These are phyloP conservation scores for Dendrocalamus latiflorus DNA, from an alignment of 202 grass and related monocot genomes.

Conservation along the genomic window DNA sequence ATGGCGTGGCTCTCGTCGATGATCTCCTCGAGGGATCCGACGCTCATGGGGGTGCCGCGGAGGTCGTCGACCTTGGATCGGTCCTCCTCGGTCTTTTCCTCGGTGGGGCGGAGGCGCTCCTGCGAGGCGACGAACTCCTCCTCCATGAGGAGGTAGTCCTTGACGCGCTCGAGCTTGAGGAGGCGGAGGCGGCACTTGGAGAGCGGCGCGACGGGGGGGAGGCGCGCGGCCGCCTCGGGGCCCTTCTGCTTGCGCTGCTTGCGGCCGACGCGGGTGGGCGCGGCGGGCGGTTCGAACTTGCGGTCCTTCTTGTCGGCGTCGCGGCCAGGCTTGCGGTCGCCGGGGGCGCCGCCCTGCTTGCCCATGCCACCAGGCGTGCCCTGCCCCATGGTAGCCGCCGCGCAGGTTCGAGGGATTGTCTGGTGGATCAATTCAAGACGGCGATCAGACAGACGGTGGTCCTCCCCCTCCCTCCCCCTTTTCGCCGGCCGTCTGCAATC, in stretches of 20 bases:
- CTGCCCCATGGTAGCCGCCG: conserved; percentile 61
- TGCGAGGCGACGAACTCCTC: conserved; percentile 94
- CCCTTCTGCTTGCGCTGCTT: conserved; percentile 95
- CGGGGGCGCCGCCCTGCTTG: conserved; percentile 68
- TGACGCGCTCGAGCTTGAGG: conserved; percentile 93
- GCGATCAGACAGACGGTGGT: too few relatives aligned
- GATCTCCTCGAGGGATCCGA: conserved; percentile 98
- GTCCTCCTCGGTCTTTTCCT: conserved; percentile 98
- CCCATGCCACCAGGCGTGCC: conserved; percentile 94
- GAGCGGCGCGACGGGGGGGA: conserved; percentile 76
- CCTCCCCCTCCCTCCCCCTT: too few relatives aligned
- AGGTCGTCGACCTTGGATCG: conserved; percentile 96
- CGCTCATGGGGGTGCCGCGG: conserved; percentile 88
- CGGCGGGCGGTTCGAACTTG: conserved; percentile 87
- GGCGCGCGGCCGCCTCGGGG: conserved; percentile 69
- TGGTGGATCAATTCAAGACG: not conserved
- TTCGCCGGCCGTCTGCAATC: too few relatives aligned
- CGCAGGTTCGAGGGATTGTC: not conserved
- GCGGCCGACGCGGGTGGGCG: conserved; percentile 84
- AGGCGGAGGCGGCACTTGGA: conserved; percentile 95
- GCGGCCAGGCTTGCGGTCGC: conserved; percentile 72
- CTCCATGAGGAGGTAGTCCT: conserved; percentile 97
- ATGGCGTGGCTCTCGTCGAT: too few relatives aligned
- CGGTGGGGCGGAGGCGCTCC: conserved; percentile 89
- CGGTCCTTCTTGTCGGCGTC: conserved; percentile 83